These are phyloP conservation scores for Plectosphaerella plurivora DNA, from an alignment of 2,329 filamentous ascomycete species.

Conservation along the genomic window DNA sequence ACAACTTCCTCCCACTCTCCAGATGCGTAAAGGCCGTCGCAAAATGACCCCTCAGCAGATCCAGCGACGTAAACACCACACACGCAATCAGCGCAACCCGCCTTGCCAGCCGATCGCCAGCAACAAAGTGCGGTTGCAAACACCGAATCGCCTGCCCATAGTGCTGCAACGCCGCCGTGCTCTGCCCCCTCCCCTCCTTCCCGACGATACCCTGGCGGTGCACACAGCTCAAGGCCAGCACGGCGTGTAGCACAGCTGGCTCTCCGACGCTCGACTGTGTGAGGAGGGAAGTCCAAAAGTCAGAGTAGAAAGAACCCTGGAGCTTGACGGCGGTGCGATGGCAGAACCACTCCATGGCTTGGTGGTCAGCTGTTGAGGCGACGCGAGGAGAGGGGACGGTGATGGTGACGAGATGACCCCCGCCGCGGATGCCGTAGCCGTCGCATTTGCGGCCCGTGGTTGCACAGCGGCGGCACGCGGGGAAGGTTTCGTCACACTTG, in stretches of 20 bases:
- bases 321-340: constrained; percentile 29
- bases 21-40: constrained; percentile 32
- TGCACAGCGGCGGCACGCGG: constrained; percentile 14
- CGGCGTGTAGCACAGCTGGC: constrained; percentile 33
- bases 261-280: constrained; percentile 29
- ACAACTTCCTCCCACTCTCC: constrained; percentile 33
- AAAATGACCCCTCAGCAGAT: constrained; percentile 30
- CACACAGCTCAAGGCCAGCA: constrained; percentile 30
- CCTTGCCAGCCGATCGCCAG: constrained; percentile 19
- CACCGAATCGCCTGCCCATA: constrained; percentile 31
- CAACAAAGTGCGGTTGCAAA: constrained; percentile 26
- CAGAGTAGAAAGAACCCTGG: constrained; percentile 26
- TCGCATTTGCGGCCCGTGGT: constrained; percentile 16
- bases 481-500: constrained; percentile 18
- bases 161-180: constrained; percentile 19
- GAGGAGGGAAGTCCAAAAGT: constrained; percentile 32
- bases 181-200: not conserved
- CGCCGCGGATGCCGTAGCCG: constrained; percentile 16
- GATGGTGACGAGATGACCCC: constrained; percentile 3
- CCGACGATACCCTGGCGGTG: constrained; percentile 16
- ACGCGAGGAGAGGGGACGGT: not conserved
- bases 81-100: constrained; percentile 33
- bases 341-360: constrained; percentile 35
- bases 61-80: constrained; percentile 27
- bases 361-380: constrained; percentile 20